Evolutionary conservation across 2,329 filamentous ascomycete genomes (phyloP).

Genomic region (Tolypocladium endophyticum): DNA sequence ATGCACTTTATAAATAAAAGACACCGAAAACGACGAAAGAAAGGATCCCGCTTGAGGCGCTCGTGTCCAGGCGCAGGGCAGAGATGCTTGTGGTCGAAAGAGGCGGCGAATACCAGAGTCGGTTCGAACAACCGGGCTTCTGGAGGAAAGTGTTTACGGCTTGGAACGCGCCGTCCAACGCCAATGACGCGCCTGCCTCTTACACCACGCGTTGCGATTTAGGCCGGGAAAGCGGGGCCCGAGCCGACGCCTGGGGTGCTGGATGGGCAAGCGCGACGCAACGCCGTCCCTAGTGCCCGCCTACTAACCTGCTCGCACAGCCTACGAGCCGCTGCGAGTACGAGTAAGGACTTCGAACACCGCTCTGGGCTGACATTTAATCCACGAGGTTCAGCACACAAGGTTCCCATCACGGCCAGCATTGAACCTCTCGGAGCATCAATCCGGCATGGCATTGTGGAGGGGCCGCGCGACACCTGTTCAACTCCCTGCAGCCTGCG

Average conservation of each 20-base stretch:
- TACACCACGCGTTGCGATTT: slow-evolving; percentile 1
- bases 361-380: neutral
- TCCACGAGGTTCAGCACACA: neutral
- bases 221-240: neutral
- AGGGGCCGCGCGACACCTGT: neutral
- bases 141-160: slow-evolving; percentile 11
- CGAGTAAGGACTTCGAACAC: no score
- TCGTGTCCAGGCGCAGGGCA: neutral
- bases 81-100: neutral
- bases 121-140: neutral
- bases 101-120: neutral
- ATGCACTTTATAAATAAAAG: neutral
- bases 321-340: no score
- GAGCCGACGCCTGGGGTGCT: neutral
- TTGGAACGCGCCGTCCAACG: slow-evolving; percentile 12
- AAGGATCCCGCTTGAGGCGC: neutral
- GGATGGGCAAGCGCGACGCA: neutral
- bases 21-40: neutral
- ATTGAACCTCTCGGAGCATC: neutral
- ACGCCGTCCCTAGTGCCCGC: neutral
- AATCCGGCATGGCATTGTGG: neutral
- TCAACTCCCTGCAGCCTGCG: neutral
- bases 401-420: neutral
- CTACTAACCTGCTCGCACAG: no score
- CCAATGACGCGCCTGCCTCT: slow-evolving; percentile 12